phyloP scores from a whole-genome alignment of 176 grass and related monocot species.

The Carex cristatella region DNA sequence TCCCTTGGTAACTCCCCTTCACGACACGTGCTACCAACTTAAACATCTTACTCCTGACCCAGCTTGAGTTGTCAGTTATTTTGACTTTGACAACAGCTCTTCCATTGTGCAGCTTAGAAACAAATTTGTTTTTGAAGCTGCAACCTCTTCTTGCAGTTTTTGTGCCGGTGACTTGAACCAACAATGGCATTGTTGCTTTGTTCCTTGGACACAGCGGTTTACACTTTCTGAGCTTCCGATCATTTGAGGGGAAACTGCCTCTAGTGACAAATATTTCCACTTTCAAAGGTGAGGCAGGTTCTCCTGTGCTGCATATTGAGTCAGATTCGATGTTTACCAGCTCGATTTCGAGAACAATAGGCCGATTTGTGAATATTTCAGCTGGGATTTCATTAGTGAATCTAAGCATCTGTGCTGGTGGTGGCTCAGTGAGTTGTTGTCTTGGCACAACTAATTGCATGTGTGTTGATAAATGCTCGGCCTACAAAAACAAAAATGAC shows the following conservation, averaged over 20 bases:
- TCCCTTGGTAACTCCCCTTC: neutral
- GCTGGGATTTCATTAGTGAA: neutral
- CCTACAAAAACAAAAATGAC: neutral
- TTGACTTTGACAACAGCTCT: neutral
- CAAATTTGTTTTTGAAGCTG: neutral
- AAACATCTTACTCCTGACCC: neutral
- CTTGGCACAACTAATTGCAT: neutral
- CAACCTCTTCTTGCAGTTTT: neutral
- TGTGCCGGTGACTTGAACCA: neutral
- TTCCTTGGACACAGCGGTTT: neutral
- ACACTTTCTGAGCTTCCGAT: neutral
- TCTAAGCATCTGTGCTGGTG: neutral
- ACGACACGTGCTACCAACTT: neutral
- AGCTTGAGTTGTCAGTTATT: conserved; percentile 15
- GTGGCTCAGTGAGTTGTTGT: neutral
- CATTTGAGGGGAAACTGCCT: neutral
- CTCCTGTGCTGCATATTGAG: neutral
- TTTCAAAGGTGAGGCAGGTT: neutral
- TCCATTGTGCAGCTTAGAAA: neutral
- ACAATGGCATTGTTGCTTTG: neutral
- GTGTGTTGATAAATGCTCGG: neutral
- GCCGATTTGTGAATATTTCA: neutral
- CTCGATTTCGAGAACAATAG: neutral
- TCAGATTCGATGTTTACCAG: neutral
- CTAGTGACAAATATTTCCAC: neutral